Conservation (phyloP, 2,329 filamentous ascomycete species). For the Neofusicoccum cordaticola region DNA sequence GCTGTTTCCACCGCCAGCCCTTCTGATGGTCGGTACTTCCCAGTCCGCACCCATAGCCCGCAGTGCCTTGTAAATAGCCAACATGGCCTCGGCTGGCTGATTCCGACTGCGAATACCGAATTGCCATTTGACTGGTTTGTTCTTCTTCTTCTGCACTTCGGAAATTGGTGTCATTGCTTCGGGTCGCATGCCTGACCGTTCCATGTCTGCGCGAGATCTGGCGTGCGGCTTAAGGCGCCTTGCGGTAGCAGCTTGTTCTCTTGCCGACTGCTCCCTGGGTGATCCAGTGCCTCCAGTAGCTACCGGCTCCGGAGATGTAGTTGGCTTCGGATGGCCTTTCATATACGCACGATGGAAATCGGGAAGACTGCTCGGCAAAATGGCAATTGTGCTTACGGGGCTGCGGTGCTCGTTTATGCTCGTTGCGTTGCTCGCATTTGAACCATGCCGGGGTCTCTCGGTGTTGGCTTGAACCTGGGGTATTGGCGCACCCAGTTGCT, state of each 20-base stretch:
- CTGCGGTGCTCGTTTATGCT: slow-evolving; percentile 37
- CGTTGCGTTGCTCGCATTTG: slow-evolving; percentile 41
- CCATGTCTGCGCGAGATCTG: slow-evolving; percentile 65
- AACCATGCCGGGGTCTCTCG: slow-evolving; percentile 45
- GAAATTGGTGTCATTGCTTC: slow-evolving; percentile 57
- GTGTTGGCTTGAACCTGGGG: slow-evolving; percentile 23
- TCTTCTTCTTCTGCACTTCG: slow-evolving; percentile 54
- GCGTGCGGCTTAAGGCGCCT: slow-evolving; percentile 83
- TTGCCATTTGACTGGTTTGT: slow-evolving; percentile 88
- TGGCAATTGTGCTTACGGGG: slow-evolving; percentile 74
- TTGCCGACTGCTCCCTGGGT: slow-evolving; percentile 51
- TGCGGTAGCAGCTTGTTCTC: slow-evolving; percentile 78
- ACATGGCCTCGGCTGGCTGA: slow-evolving; percentile 86
- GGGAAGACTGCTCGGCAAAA: slow-evolving; percentile 86
- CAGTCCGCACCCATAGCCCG: slow-evolving; percentile 85
- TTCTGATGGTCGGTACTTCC: slow-evolving; percentile 55
- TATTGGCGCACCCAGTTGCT: slow-evolving; percentile 33
- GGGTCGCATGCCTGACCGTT: slow-evolving; percentile 52
- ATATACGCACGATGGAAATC: slow-evolving; percentile 90
- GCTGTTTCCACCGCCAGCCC: slow-evolving; percentile 41
- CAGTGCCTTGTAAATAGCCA: slow-evolving; percentile 92
- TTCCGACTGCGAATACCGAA: slow-evolving; percentile 96
- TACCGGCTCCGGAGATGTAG: slow-evolving; percentile 23
- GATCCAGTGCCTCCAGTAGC: slow-evolving; percentile 52
- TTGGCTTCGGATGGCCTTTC: slow-evolving; percentile 56